Percentiles rank a stretch among this genome's conserved stretches.
phyloP scores from a whole-genome alignment of 768 basidiomycete species.

The Auriscalpium orientale region DNA sequence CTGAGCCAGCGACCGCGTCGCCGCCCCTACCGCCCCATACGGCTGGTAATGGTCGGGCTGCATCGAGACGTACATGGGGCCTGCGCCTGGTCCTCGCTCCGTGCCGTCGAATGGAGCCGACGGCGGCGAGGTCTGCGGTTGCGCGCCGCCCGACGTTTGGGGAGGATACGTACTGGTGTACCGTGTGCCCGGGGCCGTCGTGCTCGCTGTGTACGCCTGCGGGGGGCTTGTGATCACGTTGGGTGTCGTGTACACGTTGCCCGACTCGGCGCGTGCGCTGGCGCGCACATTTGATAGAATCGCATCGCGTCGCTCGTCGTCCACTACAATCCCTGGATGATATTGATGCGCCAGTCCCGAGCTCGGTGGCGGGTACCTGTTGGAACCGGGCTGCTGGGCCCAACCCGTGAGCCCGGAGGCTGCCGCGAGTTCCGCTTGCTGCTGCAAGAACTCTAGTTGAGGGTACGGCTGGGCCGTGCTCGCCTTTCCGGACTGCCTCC shows the following conservation, averaged over 20 bases:
- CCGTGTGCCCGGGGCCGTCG: slow-evolving; percentile 49
- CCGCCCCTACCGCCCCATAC: slow-evolving; percentile 31
- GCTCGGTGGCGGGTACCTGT: slow-evolving; percentile 55
- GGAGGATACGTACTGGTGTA: slow-evolving; percentile 48
- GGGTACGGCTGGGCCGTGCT: slow-evolving; percentile 74
- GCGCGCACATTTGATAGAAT: slow-evolving; percentile 74
- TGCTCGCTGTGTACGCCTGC: slow-evolving; percentile 54
- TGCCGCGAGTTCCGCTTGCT: slow-evolving; percentile 82
- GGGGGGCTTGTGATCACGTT: slow-evolving; percentile 68
- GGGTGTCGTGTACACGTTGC: slow-evolving; percentile 16
- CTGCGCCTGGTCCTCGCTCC: slow-evolving; percentile 57
- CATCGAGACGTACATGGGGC: slow-evolving; percentile 70
- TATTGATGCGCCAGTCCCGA: slow-evolving; percentile 60
- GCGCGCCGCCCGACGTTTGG: slow-evolving; percentile 13
- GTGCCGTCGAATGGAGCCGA: slow-evolving; percentile 50
- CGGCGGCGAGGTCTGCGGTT: slow-evolving; percentile 28
- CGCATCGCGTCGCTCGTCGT: slow-evolving; percentile 67
- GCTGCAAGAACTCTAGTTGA: slow-evolving; percentile 85
- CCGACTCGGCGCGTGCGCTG: slow-evolving; percentile 38
- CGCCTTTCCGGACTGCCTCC: slow-evolving; percentile 70
- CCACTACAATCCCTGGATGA: slow-evolving; percentile 56
- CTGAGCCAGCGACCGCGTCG: slow-evolving; percentile 37
- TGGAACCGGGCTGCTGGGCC: slow-evolving; percentile 25
- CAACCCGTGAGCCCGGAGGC: slow-evolving; percentile 54
- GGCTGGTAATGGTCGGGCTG: slow-evolving; percentile 73